Conservation (phyloP, 164 flowering plant species). For the Vitis riparia region DNA sequence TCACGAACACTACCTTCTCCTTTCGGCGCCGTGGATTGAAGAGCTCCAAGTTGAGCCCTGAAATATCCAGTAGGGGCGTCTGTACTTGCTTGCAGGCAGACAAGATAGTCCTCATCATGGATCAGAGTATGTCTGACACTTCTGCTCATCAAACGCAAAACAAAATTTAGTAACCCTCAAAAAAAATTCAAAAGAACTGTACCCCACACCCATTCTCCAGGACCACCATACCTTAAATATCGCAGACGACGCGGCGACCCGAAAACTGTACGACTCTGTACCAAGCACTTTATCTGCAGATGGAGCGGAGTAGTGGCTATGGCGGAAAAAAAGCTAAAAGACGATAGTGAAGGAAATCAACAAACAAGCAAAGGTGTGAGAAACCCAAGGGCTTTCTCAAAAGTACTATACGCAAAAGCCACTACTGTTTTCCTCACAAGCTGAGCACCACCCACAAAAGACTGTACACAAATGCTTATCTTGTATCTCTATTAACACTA, state of each 20-base stretch:
- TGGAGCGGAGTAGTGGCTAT: background rate
- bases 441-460: background rate
- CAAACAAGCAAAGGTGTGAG: too few relatives aligned
- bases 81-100: slow-evolving; percentile 35
- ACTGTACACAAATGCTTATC: too few relatives aligned
- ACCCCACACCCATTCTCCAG: background rate
- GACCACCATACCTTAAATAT: slow-evolving; percentile 7
- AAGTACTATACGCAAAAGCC: too few relatives aligned
- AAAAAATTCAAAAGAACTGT: background rate
- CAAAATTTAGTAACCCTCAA: too few relatives aligned
- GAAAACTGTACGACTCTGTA: background rate
- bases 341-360: background rate
- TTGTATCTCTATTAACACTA: too few relatives aligned
- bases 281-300: background rate
- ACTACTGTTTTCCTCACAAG: background rate
- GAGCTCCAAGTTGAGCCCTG: slow-evolving; percentile 25
- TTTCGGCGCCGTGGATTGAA: slow-evolving; percentile 33
- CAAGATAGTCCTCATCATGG: slow-evolving; percentile 29
- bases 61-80: slow-evolving; percentile 37
- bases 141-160: background rate
- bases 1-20: slow-evolving; percentile 72
- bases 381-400: too few relatives aligned
- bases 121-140: too few relatives aligned
- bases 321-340: background rate
- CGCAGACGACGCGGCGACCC: slow-evolving; percentile 23